Conservation (phyloP, 169 alveolate species). For the Eimeria maxima region DNA sequence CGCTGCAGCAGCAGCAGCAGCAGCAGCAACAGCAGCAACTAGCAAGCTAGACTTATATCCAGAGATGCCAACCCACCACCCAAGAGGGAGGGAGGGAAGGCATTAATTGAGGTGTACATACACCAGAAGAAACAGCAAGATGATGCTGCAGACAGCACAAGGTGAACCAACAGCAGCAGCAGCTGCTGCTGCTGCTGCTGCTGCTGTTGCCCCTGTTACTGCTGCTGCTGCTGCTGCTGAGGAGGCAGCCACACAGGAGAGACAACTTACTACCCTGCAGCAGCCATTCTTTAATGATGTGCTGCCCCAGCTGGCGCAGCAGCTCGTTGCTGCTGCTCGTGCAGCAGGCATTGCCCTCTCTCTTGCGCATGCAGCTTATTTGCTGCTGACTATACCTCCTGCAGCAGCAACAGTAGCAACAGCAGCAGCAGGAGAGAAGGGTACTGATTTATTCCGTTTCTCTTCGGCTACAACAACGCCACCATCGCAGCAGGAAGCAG, state of each 20-base stretch:
- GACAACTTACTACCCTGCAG: not conserved
- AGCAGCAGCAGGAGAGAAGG: not conserved
- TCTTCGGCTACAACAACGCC: not conserved
- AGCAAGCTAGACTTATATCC: not conserved
- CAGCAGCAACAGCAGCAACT: not conserved
- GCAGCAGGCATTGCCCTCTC: not conserved
- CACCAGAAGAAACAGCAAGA: too few species aligned
- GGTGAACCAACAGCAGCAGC: not conserved
- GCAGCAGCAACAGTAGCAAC: conserved; percentile 32
- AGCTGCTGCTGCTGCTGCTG: conserved; percentile 17
- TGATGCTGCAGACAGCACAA: not conserved
- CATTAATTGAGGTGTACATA: not conserved
- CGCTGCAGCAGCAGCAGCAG: conserved; percentile 45
- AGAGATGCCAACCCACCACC: not conserved
- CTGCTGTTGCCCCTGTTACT: not conserved
- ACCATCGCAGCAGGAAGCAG: conserved; percentile 21
- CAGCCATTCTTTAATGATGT: not conserved
- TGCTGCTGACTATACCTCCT: conserved; percentile 32
- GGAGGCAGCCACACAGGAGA: not conserved
- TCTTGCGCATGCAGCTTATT: not conserved
- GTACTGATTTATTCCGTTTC: not conserved
- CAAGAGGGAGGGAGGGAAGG: not conserved
- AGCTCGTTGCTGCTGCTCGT: not conserved
- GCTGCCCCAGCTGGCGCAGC: not conserved
- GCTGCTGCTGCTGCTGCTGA: too few species aligned